These are phyloP conservation scores for Cardamine chenopodiifolia DNA, from an alignment of 345 rosid genomes.

Conservation along the genomic window DNA sequence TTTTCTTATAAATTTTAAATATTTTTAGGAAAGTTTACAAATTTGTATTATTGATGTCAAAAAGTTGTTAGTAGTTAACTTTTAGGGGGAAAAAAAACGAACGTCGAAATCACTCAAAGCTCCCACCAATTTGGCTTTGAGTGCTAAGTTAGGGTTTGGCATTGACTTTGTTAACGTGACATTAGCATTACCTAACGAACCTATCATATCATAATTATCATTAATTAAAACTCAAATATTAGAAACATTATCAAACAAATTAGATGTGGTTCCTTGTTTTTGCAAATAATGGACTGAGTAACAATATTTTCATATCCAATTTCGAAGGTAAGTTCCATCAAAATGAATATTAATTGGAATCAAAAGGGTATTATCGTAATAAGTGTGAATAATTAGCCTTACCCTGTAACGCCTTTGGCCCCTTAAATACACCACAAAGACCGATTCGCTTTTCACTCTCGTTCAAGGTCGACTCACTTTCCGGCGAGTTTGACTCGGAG, in stretches of 20 bases:
- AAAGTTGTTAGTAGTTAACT: background rate
- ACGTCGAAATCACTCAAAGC: slow-evolving; percentile 48
- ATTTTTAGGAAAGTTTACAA: background rate
- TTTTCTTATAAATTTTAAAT: background rate
- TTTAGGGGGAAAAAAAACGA: background rate
- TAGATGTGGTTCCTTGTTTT: background rate
- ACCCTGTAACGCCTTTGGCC: slow-evolving; percentile 20
- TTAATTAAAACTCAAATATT: background rate
- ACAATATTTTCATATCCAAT: slow-evolving; percentile 2
- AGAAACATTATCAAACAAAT: background rate
- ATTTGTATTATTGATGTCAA: background rate
- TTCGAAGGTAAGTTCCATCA: slow-evolving; percentile 24
- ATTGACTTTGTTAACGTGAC: slow-evolving; percentile 41
- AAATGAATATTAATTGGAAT: slow-evolving; percentile 1
- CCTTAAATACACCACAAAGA: slow-evolving; percentile 33
- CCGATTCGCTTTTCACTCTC: slow-evolving; percentile 40
- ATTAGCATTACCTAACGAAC: slow-evolving; percentile 33
- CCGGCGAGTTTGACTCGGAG: slow-evolving; percentile 44
- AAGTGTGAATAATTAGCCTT: slow-evolving; percentile 15
- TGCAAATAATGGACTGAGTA: slow-evolving; percentile 33
- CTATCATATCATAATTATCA: slow-evolving; percentile 16
- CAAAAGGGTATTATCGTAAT: slow-evolving; percentile 19
- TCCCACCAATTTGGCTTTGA: slow-evolving; percentile 37
- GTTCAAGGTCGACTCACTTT: slow-evolving; percentile 43
- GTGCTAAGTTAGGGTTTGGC: slow-evolving; percentile 39